Evolutionary conservation across 805 yeast species (phyloP).

Genomic region (Suhomyces xylopsoci): DNA sequence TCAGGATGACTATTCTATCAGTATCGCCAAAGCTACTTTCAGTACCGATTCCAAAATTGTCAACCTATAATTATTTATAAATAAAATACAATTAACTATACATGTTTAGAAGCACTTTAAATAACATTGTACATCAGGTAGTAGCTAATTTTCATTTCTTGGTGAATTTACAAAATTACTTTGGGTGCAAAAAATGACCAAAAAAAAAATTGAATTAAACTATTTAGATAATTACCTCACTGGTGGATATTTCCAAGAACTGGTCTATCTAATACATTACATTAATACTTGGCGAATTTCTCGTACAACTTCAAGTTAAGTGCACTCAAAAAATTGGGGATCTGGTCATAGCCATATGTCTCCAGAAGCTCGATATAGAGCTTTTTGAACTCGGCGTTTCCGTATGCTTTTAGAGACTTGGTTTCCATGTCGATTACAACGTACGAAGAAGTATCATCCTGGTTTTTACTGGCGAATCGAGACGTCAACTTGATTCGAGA

Average conservation of each 20-base stretch:
- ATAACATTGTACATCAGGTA: too few relatives aligned
- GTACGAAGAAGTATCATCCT: conserved; percentile 33
- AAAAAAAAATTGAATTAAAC: too few relatives aligned
- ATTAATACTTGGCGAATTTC: background rate
- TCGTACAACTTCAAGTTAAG: conserved; percentile 66
- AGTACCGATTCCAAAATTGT: too few relatives aligned
- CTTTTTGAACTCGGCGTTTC: conserved; percentile 35
- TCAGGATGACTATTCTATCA: background rate
- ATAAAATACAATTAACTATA: too few relatives aligned
- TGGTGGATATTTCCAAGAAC: too few relatives aligned
- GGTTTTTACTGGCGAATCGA: conserved; percentile 32
- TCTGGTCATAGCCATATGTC: conserved; percentile 68
- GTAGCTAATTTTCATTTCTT: too few relatives aligned
- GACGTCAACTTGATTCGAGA: conserved; percentile 54
- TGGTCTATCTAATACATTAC: background rate
- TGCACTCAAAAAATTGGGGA: conserved; percentile 77
- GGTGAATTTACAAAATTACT: too few relatives aligned
- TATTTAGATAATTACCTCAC: too few relatives aligned
- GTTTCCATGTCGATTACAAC: conserved; percentile 56
- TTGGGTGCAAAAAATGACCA: too few relatives aligned
- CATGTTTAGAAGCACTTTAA: too few relatives aligned
- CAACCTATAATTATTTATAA: too few relatives aligned
- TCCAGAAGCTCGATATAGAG: conserved; percentile 50
- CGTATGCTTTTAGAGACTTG: conserved; percentile 53
- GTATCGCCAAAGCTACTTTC: background rate